Evolutionary conservation across 2,329 filamentous ascomycete species (phyloP).

Genomic region (Neonectria faginata): DNA sequence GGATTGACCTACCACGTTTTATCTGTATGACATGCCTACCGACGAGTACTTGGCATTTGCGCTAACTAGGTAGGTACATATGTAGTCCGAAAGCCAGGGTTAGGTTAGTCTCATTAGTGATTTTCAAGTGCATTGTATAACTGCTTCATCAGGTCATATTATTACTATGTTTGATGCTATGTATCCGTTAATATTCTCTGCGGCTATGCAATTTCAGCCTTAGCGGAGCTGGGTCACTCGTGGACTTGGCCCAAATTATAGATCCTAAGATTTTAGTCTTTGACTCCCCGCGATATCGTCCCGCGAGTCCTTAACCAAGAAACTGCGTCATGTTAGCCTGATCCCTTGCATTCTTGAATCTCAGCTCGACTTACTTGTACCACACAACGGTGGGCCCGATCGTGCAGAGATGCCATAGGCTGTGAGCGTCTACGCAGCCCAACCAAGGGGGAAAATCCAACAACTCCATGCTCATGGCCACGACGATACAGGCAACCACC

Average conservation of each 20-base stretch:
- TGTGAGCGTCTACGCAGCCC: conserved; percentile 91
- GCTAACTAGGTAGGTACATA: no score
- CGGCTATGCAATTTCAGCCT: background rate
- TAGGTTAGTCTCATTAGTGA: background rate
- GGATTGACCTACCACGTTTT: no score
- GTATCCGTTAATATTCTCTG: conserved; percentile 4
- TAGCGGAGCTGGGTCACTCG: background rate
- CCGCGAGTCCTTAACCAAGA: conserved; percentile 85
- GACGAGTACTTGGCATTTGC: no score
- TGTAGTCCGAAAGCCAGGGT: background rate
- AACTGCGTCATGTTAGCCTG: conserved; percentile 66
- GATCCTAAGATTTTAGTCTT: conserved; percentile 72
- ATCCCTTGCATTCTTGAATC: background rate
- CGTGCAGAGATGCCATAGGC: conserved; percentile 94
- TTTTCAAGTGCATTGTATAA: background rate
- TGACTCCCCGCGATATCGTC: conserved; percentile 79
- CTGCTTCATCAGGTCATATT: conserved; percentile 17
- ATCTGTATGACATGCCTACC: no score
- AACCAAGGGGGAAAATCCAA: conserved; percentile 90
- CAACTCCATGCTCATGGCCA: conserved; percentile 95
- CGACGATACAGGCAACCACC: conserved; percentile 89
- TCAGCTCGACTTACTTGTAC: conserved; percentile 84
- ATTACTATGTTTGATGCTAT: conserved; percentile 3
- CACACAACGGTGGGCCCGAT: conserved; percentile 88
- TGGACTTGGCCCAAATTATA: background rate